Evolutionary conservation across 2,329 filamentous ascomycete genomes (phyloP), one percentile per base, ranked within the genome.

Genomic region (Eurotiales sp.): DNA sequence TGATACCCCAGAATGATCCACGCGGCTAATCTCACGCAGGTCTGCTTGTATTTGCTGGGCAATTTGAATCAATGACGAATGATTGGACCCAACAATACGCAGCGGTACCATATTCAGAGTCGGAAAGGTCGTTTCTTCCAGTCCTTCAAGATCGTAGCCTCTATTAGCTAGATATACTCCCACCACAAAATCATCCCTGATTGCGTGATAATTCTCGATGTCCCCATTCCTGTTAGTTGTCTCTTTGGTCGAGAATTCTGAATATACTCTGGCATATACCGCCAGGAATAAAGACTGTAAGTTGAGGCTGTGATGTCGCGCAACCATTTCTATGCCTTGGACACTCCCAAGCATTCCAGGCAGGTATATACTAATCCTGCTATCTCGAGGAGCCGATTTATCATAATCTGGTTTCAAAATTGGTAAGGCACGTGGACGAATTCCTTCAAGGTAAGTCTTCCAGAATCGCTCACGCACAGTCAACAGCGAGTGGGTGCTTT

Each of bases 101-200:
- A 96, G 69, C 0, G 90, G 90, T 1, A 95, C 77, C 3, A 96
- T 76, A 58, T 87, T 91, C 17, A 96, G 76, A 0, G 88, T 93
- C 0, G 91, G 90, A 27, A 82, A 84, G 0, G 78, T 59, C 2
- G 80, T 71, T 0, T 73, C 64, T 2, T 80, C 71, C 1, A 83
- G 64, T 3, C 77, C 71, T 3, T 77, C 71, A 8, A 77, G 68
- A 19, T 74, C 71, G 10, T 79, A 73, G 0, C 79, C 77, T 46
- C 90, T 81, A 64, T 95, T 95, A 37, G 90, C 88, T 8, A 95
- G 79, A 66, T 96, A 96, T 19, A 96, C 69, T 2, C 90, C 91
- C 46, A 96, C 77, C 0, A 89, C 70, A 1, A 88, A 67, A 34
- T 81, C 53, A 4, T 48, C 19, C 40, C 37, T 30, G 10, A 52